Conservation (phyloP, 139 green algal genomes). For the Ettlia oleoabundans region DNA sequence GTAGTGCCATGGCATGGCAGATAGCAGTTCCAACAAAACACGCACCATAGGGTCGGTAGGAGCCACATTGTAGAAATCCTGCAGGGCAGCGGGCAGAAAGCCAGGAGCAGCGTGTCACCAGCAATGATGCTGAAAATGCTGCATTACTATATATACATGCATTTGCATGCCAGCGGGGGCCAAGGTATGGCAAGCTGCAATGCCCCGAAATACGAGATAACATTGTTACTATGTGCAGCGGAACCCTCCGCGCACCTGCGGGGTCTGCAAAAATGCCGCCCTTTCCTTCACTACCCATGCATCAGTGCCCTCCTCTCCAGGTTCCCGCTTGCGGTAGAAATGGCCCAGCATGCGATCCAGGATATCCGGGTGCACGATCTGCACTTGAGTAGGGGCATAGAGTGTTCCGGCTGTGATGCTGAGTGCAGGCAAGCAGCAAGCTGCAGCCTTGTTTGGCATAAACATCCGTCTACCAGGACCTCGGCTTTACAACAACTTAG, state of each 20-base stretch:
- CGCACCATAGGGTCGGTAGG: slow-evolving; percentile 20
- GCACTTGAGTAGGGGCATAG: neutral
- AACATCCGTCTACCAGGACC: too few species aligned
- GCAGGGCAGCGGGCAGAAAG: neutral
- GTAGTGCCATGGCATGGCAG: neutral
- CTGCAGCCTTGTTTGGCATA: neutral
- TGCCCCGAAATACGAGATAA: too few species aligned
- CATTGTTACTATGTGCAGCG: neutral
- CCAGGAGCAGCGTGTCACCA: too few species aligned
- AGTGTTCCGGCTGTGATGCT: neutral
- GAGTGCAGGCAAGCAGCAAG: too few species aligned
- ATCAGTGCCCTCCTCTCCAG: neutral
- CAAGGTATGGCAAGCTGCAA: too few species aligned
- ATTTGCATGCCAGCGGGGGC: too few species aligned
- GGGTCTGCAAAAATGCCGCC: slow-evolving; percentile 41
- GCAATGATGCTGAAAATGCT: too few species aligned
- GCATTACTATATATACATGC: too few species aligned
- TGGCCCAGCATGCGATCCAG: slow-evolving; percentile 29
- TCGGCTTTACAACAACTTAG: too few species aligned
- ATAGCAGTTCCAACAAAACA: too few species aligned
- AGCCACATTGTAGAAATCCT: too few species aligned
- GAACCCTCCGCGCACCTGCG: neutral
- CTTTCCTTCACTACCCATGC: slow-evolving; percentile 29
- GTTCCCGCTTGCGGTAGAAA: slow-evolving; percentile 18
- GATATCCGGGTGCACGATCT: slow-evolving; percentile 31